These are phyloP conservation scores for Vaccinium corymbosum DNA, from an alignment of 148 eudicot species.

Conservation along the genomic window DNA sequence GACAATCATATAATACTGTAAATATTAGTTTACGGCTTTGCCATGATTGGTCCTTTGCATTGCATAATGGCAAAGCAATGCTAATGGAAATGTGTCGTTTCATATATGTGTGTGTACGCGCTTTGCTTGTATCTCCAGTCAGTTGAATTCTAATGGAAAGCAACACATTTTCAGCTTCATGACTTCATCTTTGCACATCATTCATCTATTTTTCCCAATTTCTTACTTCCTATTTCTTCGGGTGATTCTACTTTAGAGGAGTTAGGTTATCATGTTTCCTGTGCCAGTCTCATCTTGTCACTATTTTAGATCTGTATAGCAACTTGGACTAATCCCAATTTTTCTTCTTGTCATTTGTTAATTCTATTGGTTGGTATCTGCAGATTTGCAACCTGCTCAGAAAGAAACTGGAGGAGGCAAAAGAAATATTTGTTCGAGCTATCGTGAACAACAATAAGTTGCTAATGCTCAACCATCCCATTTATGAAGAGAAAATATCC, in stretches of 20 bases:
- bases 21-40: neutral
- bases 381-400: constrained; percentile 80
- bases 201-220: neutral
- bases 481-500: constrained; percentile 78
- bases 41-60: neutral
- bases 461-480: constrained; percentile 79
- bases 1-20: neutral
- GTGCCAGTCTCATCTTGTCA: neutral
- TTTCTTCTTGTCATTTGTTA: neutral
- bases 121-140: neutral
- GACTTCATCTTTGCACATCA: neutral
- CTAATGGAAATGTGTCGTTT: neutral
- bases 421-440: constrained; percentile 76
- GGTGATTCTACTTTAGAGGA: neutral
- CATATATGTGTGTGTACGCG: too few species aligned
- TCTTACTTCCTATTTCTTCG: neutral
- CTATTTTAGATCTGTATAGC: neutral
- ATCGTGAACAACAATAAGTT: constrained; percentile 77
- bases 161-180: neutral
- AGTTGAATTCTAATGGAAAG: neutral
- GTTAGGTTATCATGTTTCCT: neutral
- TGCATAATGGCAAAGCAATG: neutral
- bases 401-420: constrained; percentile 94
- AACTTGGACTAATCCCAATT: neutral
- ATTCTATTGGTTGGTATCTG: neutral